phyloP scores from a whole-genome alignment of 2,329 filamentous ascomycete species.

The Colletotrichum abscissum region DNA sequence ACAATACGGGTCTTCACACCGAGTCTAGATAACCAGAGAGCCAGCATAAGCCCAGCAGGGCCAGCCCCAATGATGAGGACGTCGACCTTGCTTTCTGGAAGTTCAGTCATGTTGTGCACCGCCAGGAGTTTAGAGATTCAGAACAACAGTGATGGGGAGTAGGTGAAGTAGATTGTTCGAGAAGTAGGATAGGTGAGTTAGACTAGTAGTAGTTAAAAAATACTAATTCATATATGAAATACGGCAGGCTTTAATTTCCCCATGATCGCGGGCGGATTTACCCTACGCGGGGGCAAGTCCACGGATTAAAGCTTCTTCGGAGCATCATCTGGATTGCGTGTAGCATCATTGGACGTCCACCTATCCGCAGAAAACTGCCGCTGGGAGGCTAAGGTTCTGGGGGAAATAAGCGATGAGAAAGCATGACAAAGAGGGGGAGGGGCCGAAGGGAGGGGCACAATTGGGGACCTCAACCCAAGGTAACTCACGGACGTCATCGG shows the following conservation, averaged over 20 bases:
- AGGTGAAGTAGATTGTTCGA: neutral
- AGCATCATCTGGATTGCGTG: neutral
- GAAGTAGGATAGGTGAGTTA: neutral
- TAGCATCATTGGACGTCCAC: neutral
- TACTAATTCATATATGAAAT: neutral
- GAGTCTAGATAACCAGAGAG: constrained; percentile 53
- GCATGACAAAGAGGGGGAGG: constrained; percentile 33
- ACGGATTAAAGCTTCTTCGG: neutral
- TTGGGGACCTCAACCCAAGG: neutral
- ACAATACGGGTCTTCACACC: constrained; percentile 55
- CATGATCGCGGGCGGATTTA: neutral
- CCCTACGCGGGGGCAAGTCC: neutral
- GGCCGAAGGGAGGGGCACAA: constrained; percentile 10
- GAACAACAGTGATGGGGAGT: neutral
- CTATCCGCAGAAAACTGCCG: constrained; percentile 16
- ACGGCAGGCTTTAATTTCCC: neutral
- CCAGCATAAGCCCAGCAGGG: constrained; percentile 55
- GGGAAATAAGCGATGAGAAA: constrained; percentile 34
- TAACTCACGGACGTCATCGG: constrained; percentile 14
- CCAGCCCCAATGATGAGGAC: constrained; percentile 34
- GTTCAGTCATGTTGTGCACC: constrained; percentile 2
- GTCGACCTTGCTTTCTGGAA: constrained; percentile 28
- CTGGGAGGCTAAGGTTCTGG: constrained; percentile 5
- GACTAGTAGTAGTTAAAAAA: neutral
- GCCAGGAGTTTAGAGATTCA: neutral